Base-by-base conservation (phyloP, 2,329 filamentous ascomycete genomes). In the Davidsoniella eucalypti region DNA sequence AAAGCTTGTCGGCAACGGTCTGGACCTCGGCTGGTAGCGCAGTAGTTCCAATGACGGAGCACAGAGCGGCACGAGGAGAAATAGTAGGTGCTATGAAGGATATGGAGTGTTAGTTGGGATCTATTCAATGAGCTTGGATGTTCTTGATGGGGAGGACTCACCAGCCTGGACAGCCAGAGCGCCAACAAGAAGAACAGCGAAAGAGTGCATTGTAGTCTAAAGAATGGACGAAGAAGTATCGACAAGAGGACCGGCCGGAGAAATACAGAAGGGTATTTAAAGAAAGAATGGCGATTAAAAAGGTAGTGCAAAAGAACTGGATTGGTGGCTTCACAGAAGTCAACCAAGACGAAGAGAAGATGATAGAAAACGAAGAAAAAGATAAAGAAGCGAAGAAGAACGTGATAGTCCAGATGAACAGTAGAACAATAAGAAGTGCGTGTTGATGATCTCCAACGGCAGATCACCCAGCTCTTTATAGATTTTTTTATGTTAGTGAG, bases 11-110 rank as follows among this genome's bases (percentile, higher is more conserved):
- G 50, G 67, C 73, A 2, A 63, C 56, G 51, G 67, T 62, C 21
- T 64, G 61, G 12, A 70, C 67, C 56, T 78, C 74, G 5, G 63
- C 61, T 0, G 76, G 75, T 9, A 79, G 70, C 2, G 63, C 60
- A 4, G 62, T 61, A 47, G 61, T 64, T 55, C 75, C 75, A 53
- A 76, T 59, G 12, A 78, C 54, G 64, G 77, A 78, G 65, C 75
- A 79, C 38, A 71, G 63, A 39, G 57, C 59, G 21, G 63, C 62
- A 45, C 63, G 61, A 9, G 51, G n/a, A n/a, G 43, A 40, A n/a
- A 59, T 23, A 10, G 36, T 36, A 41, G 54, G 56, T 12, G 54
- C 54, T 56, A n/a, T 16, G 10, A 23, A 14, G 2, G 7, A 26
- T n/a, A 6, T 5, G 25, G 10, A 26, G 14, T 33, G 44, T 51